Evolutionary conservation across 2,329 filamentous ascomycete genomes (phyloP).

Genomic region (Dactylellina sp.): DNA sequence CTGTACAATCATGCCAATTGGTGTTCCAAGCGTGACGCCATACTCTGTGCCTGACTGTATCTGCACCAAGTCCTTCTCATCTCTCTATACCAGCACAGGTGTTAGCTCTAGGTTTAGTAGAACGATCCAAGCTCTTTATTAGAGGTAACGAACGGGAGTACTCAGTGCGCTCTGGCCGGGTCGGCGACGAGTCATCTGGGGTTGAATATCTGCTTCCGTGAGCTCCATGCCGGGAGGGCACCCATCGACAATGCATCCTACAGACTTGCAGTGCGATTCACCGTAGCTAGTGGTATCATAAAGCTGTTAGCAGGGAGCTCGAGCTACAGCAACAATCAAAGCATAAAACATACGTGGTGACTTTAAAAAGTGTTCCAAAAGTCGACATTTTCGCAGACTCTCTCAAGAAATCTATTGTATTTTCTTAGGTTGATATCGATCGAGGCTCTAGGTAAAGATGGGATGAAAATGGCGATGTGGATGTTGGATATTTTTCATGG

Average conservation of each 20-base stretch:
- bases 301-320: slow-evolving; percentile 36
- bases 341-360: slow-evolving; percentile 76
- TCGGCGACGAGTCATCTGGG: slow-evolving; percentile 88
- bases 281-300: slow-evolving; percentile 71
- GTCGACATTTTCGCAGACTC: slow-evolving; percentile 75
- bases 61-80: slow-evolving; percentile 90
- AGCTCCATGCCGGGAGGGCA: slow-evolving; percentile 88
- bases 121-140: background rate
- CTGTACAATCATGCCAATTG: slow-evolving; percentile 85
- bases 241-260: slow-evolving; percentile 95
- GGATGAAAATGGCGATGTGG: slow-evolving; percentile 3
- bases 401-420: slow-evolving; percentile 22
- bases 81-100: slow-evolving; percentile 66
- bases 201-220: slow-evolving; percentile 88
- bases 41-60: slow-evolving; percentile 95
- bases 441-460: slow-evolving; percentile 1
- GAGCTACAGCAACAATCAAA: slow-evolving; percentile 36
- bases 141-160: slow-evolving; percentile 70
- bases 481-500: slow-evolving; percentile 9
- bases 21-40: slow-evolving; percentile 88
- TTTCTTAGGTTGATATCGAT: background rate
- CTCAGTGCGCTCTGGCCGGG: slow-evolving; percentile 91
- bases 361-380: slow-evolving; percentile 83
- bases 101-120: slow-evolving; percentile 1
- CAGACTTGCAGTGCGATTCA: slow-evolving; percentile 89